Evolutionary conservation across 176 grass and related monocot species (phyloP).

Genomic region (Musa acuminata): DNA sequence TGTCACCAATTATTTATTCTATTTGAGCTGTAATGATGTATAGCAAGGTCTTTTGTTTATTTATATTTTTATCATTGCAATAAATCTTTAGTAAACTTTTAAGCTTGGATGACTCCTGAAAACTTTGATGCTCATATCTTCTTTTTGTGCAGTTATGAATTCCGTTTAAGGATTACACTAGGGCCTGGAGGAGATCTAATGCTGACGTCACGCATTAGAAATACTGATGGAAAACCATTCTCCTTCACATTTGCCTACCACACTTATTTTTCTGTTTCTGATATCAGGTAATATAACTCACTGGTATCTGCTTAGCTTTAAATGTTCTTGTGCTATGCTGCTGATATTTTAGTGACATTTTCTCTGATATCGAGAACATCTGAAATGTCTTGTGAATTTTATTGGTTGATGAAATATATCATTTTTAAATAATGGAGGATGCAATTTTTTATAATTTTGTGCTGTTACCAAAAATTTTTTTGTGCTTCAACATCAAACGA

Average conservation of each 20-base stretch:
- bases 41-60: not conserved
- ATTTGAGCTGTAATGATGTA: not conserved
- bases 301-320: not conserved
- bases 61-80: conserved; percentile 19
- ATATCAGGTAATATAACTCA: conserved; percentile 33
- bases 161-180: conserved; percentile 75
- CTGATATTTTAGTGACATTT: not conserved
- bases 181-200: conserved; percentile 59
- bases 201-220: conserved; percentile 76
- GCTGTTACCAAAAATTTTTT: not conserved
- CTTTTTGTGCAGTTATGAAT: conserved; percentile 47
- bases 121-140: conserved; percentile 1
- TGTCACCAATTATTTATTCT: conserved; percentile 1
- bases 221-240: conserved; percentile 67
- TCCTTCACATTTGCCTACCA: conserved; percentile 88
- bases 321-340: not conserved
- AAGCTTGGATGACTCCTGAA: not conserved
- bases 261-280: conserved; percentile 74
- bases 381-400: no score
- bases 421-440: no score
- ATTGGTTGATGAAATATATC: no score
- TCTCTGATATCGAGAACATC: not conserved
- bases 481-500: conserved; percentile 12
- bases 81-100: conserved; percentile 8
- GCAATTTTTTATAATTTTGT: no score